Evolutionary conservation across 148 eudicot species (phyloP).

Genomic region (Drosera capensis): DNA sequence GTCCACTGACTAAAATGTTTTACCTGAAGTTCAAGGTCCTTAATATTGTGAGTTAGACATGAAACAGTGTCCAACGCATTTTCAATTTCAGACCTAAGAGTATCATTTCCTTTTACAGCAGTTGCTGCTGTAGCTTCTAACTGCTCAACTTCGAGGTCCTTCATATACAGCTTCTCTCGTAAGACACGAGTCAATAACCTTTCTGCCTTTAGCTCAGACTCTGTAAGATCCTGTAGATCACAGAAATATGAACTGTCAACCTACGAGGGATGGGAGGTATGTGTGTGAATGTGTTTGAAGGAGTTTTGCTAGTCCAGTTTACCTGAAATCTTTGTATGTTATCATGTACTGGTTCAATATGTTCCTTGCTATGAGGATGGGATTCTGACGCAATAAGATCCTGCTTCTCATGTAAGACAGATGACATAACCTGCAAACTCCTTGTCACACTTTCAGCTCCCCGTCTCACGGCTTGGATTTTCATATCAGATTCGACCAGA

Average conservation of each 20-base stretch:
- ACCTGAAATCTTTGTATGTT: slow-evolving; percentile 40
- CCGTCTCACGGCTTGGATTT: slow-evolving; percentile 64
- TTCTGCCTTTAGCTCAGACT: slow-evolving; percentile 67
- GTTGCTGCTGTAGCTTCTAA: slow-evolving; percentile 77
- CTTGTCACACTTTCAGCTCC: slow-evolving; percentile 39
- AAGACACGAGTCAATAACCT: slow-evolving; percentile 50
- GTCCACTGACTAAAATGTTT: not conserved
- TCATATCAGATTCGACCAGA: slow-evolving; percentile 56
- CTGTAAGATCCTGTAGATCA: slow-evolving; percentile 27
- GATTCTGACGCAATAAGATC: slow-evolving; percentile 17
- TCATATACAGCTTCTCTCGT: slow-evolving; percentile 61
- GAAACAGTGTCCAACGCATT: slow-evolving; percentile 62
- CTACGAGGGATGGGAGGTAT: not conserved
- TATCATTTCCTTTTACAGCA: slow-evolving; percentile 58
- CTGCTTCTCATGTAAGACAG: slow-evolving; percentile 41
- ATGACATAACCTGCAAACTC: slow-evolving; percentile 36
- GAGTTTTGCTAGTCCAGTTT: slow-evolving; percentile 3
- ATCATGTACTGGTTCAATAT: slow-evolving; percentile 7
- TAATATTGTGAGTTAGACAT: slow-evolving; percentile 61
- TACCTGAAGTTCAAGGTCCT: slow-evolving; percentile 83
- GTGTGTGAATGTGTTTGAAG: not conserved
- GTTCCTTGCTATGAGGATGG: slow-evolving; percentile 14
- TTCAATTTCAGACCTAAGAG: slow-evolving; percentile 72
- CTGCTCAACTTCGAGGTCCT: slow-evolving; percentile 61
- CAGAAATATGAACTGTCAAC: slow-evolving; percentile 1